Evolutionary conservation across 2,329 filamentous ascomycete genomes (phyloP).

Genomic region (Ceratocystis cubensis): DNA sequence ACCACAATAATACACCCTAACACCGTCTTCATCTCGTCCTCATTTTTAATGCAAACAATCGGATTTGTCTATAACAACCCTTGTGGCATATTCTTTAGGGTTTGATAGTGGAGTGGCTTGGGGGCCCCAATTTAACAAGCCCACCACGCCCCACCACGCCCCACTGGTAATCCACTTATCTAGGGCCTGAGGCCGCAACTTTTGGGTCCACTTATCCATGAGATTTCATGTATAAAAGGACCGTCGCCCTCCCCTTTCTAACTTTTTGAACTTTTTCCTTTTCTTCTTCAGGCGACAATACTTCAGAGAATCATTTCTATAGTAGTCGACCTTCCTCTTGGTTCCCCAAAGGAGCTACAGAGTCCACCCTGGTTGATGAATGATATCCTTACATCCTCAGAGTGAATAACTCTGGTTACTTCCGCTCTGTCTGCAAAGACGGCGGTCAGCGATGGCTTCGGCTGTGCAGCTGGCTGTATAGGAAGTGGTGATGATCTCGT

Average conservation of each 20-base stretch:
- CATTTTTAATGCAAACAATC: neutral
- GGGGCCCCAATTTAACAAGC: neutral
- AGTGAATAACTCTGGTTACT: slow-evolving; percentile 61
- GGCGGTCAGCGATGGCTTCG: slow-evolving; percentile 34
- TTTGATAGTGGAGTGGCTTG: neutral
- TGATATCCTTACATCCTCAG: slow-evolving; percentile 75
- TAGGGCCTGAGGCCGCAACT: slow-evolving; percentile 5
- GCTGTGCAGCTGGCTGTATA: slow-evolving; percentile 45
- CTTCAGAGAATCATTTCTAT: slow-evolving; percentile 84
- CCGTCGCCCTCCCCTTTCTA: neutral
- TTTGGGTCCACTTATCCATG: neutral
- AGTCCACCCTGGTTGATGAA: slow-evolving; percentile 93
- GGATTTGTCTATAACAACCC: neutral
- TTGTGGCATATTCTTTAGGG: neutral
- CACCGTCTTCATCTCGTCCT: too few relatives aligned
- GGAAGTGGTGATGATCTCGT: slow-evolving; percentile 92
- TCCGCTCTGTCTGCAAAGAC: slow-evolving; percentile 49
- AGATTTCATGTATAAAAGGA: slow-evolving; percentile 4
- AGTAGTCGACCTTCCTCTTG: slow-evolving; percentile 86
- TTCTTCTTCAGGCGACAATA: slow-evolving; percentile 18
- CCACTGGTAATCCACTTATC: neutral
- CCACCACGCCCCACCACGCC: neutral
- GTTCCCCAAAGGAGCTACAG: slow-evolving; percentile 86
- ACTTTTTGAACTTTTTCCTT: slow-evolving; percentile 8
- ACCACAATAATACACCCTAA: too few relatives aligned